Conservation (phyloP, 2,329 filamentous ascomycete species). For the Aspergillus phoenicis region DNA sequence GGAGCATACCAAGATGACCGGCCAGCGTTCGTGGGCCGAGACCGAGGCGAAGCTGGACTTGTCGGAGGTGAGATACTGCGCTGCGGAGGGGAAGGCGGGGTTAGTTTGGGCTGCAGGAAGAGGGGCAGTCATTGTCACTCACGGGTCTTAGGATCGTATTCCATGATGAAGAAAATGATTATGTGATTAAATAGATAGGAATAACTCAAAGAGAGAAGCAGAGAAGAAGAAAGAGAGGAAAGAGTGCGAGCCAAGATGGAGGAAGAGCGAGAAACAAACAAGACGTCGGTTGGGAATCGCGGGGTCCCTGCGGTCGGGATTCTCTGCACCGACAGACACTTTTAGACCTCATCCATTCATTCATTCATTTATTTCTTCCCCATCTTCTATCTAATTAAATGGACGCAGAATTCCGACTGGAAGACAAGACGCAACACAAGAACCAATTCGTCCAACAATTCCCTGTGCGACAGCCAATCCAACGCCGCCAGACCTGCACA, state of each 20-base stretch:
- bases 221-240: not conserved
- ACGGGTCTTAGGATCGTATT: conserved; percentile 75
- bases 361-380: not conserved
- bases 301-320: conserved; percentile 13
- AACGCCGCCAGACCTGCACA: conserved; percentile 1
- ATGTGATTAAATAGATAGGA: not conserved
- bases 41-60: conserved; percentile 82
- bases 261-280: not conserved
- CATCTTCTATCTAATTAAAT: not conserved
- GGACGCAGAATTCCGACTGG: not conserved
- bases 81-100: conserved; percentile 48
- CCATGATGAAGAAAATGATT: conserved; percentile 55
- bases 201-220: not conserved
- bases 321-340: not conserved
- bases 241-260: not conserved
- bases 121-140: conserved; percentile 34
- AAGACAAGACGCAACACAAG: not conserved
- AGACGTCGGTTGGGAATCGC: not conserved
- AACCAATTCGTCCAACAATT: not conserved
- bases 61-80: conserved; percentile 77
- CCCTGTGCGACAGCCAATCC: not conserved
- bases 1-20: conserved; percentile 76
- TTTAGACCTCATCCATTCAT: not conserved
- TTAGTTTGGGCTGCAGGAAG: conserved; percentile 11
- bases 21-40: conserved; percentile 87